These are phyloP conservation scores for Hypoxylon sp. DNA, from an alignment of 2,329 filamentous ascomycete genomes.

Conservation along the genomic window DNA sequence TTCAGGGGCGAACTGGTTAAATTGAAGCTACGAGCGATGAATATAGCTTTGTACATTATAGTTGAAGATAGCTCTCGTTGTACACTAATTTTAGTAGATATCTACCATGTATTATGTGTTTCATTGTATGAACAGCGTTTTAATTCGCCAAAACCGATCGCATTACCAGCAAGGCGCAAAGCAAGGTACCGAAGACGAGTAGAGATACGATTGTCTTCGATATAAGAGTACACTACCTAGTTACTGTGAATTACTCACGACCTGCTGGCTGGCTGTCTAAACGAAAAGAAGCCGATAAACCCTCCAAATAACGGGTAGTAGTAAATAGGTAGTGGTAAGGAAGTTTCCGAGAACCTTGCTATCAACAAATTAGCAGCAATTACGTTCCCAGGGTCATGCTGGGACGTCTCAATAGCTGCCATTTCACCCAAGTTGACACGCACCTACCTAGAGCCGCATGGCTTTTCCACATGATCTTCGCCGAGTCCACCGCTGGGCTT, in stretches of 20 bases:
- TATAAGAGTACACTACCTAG: too few species aligned
- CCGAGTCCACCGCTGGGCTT: neutral
- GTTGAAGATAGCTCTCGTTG: neutral
- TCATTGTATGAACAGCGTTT: neutral
- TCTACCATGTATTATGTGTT: neutral
- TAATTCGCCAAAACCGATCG: neutral
- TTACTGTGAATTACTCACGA: too few species aligned
- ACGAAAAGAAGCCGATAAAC: neutral
- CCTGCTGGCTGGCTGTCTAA: too few species aligned
- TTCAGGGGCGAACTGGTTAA: neutral
- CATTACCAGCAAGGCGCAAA: too few species aligned
- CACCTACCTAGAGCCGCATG: neutral
- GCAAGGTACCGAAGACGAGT: too few species aligned
- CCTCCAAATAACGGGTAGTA: neutral
- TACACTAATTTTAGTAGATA: neutral
- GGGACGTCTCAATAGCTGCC: neutral
- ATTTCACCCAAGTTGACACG: neutral
- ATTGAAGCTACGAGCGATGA: slow-evolving; percentile 8
- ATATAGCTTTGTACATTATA: slow-evolving; percentile 13
- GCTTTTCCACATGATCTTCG: neutral
- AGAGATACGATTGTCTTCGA: too few species aligned
- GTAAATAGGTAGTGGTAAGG: neutral
- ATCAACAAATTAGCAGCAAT: neutral
- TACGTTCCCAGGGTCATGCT: neutral
- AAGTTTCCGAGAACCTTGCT: neutral